These are phyloP conservation scores for Calonectria multiphialidica DNA, from an alignment of 2,329 filamentous ascomycete species.

Conservation along the genomic window DNA sequence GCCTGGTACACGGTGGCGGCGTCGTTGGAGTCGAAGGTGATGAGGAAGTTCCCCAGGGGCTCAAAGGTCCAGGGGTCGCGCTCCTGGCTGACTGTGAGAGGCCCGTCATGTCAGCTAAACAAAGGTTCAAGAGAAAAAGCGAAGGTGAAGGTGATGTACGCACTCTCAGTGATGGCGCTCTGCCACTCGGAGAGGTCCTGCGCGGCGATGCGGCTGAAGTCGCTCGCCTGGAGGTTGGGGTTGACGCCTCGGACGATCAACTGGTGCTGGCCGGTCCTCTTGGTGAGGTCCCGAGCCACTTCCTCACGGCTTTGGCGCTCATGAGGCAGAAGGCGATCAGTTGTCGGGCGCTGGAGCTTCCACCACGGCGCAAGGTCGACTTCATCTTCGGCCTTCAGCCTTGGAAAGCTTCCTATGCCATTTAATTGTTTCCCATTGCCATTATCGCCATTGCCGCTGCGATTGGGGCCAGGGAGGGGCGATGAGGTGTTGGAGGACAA, in stretches of 20 bases:
- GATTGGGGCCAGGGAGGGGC: background rate
- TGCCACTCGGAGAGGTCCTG: constrained; percentile 78
- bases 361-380: background rate
- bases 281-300: background rate
- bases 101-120: background rate
- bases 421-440: background rate
- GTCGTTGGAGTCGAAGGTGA: constrained; percentile 73
- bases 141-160: constrained; percentile 14
- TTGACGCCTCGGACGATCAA: constrained; percentile 72
- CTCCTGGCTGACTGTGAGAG: constrained; percentile 67
- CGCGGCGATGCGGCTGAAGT: constrained; percentile 77
- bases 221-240: constrained; percentile 71
- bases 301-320: background rate
- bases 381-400: background rate
- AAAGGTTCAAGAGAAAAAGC: background rate
- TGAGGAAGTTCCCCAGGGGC: constrained; percentile 73
- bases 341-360: background rate
- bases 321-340: background rate
- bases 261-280: constrained; percentile 41
- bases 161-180: constrained; percentile 70
- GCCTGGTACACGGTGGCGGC: constrained; percentile 72
- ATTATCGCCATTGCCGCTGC: background rate
- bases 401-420: no score
- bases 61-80: constrained; percentile 74
- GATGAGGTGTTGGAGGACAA: background rate